Evolutionary conservation across 2,329 filamentous ascomycete genomes (phyloP).

Genomic region (Leptographium wingfieldii): DNA sequence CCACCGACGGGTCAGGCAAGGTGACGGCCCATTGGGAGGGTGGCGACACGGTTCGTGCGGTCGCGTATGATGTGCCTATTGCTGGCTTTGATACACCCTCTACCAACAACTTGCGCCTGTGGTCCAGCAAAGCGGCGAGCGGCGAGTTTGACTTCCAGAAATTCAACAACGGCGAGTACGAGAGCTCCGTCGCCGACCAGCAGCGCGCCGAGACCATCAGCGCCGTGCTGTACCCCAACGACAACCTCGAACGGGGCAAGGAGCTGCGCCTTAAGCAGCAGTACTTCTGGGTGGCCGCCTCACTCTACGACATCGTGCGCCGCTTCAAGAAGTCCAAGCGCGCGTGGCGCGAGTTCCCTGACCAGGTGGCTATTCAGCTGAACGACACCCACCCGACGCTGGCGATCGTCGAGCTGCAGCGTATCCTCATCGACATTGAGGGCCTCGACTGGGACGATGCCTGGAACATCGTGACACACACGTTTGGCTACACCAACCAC

Average conservation of each 20-base stretch:
- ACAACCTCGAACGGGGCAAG: constrained; percentile 92
- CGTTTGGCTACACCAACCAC: constrained; percentile 96
- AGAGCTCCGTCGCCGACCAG: constrained; percentile 94
- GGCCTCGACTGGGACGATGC: constrained; percentile 87
- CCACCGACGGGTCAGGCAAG: constrained; percentile 65
- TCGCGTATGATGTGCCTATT: constrained; percentile 86
- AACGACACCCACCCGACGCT: constrained; percentile 97
- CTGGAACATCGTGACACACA: constrained; percentile 67
- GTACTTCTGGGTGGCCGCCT: constrained; percentile 99
- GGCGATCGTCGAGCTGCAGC: constrained; percentile 89
- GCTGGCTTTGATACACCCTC: constrained; percentile 82
- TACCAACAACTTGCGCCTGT: constrained; percentile 92
- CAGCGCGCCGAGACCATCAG: constrained; percentile 99
- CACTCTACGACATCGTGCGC: constrained; percentile 88
- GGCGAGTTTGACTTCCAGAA: constrained; percentile 99
- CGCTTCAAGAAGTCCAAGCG: constrained; percentile 96
- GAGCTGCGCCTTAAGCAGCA: constrained; percentile 97
- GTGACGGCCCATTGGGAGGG: constrained; percentile 70
- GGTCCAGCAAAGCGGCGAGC: constrained; percentile 94
- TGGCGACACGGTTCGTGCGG: constrained; percentile 81
- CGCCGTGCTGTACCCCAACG: constrained; percentile 92
- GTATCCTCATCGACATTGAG: constrained; percentile 81
- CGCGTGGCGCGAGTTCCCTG: constrained; percentile 81
- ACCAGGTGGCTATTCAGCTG: constrained; percentile 92
- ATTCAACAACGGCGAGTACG: constrained; percentile 97